A percentile compares a stretch with the other conserved stretches of the same genome.
phyloP scores from a whole-genome alignment of 23 red algal species.

The Agarophyton chilense region DNA sequence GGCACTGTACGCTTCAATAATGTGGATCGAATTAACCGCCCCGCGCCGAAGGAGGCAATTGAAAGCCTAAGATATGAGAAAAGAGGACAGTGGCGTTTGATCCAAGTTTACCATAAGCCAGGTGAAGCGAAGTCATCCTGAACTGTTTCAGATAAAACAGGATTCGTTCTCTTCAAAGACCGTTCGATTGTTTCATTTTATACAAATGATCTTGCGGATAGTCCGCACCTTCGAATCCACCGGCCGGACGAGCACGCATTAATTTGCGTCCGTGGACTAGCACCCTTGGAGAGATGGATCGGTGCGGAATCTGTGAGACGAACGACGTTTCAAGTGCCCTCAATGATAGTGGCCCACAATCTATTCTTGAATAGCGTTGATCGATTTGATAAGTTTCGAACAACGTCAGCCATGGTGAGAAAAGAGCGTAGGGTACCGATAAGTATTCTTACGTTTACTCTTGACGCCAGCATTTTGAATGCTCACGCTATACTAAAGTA shows the following conservation, averaged over 20 bases:
- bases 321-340: neutral
- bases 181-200: neutral
- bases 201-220: neutral
- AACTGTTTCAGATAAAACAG: neutral
- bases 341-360: conserved; percentile 6
- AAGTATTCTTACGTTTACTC: neutral
- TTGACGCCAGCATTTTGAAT: conserved; percentile 21
- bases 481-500: neutral
- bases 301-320: neutral
- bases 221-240: neutral
- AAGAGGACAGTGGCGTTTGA: no score
- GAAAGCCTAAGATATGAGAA: no score
- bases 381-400: conserved; percentile 11
- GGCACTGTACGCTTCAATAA: no score
- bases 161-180: conserved; percentile 25
- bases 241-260: neutral
- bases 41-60: no score
- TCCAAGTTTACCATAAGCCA: neutral
- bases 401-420: neutral
- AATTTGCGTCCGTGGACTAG: neutral
- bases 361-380: conserved; percentile 14
- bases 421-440: conserved; percentile 7
- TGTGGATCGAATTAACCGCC: no score
- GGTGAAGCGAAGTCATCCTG: neutral
- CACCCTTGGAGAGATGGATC: neutral